Conservation (phyloP, 2,329 filamentous ascomycete genomes). For the Fusarium fujikuroi region DNA sequence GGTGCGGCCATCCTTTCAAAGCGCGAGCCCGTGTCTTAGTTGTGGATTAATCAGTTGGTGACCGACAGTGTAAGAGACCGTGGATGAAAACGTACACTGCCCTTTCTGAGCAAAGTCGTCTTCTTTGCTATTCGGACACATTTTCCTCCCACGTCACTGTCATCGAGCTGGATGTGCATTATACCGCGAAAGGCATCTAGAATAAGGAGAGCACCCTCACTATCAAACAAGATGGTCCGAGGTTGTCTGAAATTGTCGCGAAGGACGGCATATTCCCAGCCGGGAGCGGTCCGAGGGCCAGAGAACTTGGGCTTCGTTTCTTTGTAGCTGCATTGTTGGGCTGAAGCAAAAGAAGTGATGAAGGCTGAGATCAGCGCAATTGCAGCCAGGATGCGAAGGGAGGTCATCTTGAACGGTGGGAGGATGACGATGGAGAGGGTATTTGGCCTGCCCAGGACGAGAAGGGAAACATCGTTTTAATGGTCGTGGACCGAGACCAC, state of each 20-base stretch:
- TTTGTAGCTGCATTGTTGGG: conserved; percentile 28
- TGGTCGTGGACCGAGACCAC: not conserved
- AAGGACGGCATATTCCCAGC: conserved; percentile 58
- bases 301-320: conserved; percentile 50
- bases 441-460: not conserved
- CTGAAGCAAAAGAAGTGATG: conserved; percentile 7
- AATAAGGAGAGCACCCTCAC: conserved; percentile 57
- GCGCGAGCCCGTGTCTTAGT: conserved; percentile 67
- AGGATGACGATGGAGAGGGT: not conserved
- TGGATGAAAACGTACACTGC: conserved; percentile 45
- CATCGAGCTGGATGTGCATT: conserved; percentile 53
- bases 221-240: conserved; percentile 59
- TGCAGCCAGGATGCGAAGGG: conserved; percentile 14
- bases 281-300: conserved; percentile 52
- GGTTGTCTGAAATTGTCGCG: conserved; percentile 55
- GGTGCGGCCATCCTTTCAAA: conserved; percentile 63
- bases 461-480: not conserved
- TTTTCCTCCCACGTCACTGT: conserved; percentile 55
- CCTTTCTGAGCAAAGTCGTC: conserved; percentile 51
- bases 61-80: not conserved
- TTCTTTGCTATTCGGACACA: conserved; percentile 54
- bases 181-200: conserved; percentile 57
- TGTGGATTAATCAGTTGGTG: conserved; percentile 41
- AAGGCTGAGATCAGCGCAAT: conserved; percentile 13
- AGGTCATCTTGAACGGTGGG: conserved; percentile 20